Percentiles rank a stretch among this genome's conserved stretches.
Evolutionary conservation across 2,329 filamentous ascomycete species (phyloP).

Genomic region (Lecanoromycetidae sp.): DNA sequence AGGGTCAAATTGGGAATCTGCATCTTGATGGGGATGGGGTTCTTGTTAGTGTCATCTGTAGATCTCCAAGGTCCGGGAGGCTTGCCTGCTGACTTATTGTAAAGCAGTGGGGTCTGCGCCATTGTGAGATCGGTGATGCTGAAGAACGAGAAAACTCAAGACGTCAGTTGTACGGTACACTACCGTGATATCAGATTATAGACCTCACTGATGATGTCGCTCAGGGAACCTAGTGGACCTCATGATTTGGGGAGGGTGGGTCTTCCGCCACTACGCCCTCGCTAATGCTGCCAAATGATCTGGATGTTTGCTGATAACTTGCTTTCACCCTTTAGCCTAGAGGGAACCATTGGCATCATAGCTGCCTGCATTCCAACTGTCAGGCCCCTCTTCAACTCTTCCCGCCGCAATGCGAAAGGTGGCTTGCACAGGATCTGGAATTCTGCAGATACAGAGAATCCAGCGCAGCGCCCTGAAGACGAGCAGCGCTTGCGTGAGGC

Average conservation of each 20-base stretch:
- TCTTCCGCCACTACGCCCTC: background rate
- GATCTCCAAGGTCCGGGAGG: background rate
- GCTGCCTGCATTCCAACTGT: slow-evolving; percentile 1
- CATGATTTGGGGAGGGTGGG: background rate
- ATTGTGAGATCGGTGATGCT: background rate
- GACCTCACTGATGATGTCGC: too few relatives aligned
- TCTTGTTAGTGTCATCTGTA: background rate
- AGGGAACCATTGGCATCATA: slow-evolving; percentile 5
- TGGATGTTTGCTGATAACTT: background rate
- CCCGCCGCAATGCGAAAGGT: background rate
- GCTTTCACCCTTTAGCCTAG: background rate
- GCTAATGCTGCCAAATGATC: background rate
- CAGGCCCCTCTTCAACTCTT: background rate
- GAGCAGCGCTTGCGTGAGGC: background rate
- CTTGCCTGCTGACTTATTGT: background rate
- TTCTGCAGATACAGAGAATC: background rate
- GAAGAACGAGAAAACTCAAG: background rate
- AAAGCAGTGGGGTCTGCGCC: background rate
- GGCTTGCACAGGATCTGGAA: background rate
- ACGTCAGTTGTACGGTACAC: background rate
- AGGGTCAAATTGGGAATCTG: slow-evolving; percentile 3
- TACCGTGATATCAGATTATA: background rate
- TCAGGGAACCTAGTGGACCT: background rate
- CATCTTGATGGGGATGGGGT: slow-evolving; percentile 5
- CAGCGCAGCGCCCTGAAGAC: background rate